These are phyloP conservation scores for Boletus patriciae DNA, from an alignment of 768 basidiomycete genomes.

Conservation along the genomic window DNA sequence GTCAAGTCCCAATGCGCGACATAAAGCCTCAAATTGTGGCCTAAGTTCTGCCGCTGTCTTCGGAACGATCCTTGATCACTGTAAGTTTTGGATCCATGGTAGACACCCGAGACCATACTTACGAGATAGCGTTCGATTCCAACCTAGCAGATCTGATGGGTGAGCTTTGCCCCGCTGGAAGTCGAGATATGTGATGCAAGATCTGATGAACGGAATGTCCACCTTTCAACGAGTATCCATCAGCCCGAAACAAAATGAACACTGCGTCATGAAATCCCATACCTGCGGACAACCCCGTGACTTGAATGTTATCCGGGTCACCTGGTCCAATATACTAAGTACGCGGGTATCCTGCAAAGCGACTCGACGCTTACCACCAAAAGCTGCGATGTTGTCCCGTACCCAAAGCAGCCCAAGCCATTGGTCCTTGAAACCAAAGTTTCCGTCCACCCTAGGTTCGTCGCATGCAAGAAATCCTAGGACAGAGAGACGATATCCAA, in stretches of 20 bases:
- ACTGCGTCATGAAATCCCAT: not conserved
- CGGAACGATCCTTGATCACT: slow-evolving; percentile 44
- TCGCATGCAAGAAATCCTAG: slow-evolving; percentile 74
- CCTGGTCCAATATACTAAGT: slow-evolving; percentile 38
- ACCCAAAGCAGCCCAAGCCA: slow-evolving; percentile 76
- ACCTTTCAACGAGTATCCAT: slow-evolving; percentile 36
- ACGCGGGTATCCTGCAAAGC: not conserved
- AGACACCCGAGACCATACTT: slow-evolving; percentile 19
- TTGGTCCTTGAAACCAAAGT: slow-evolving; percentile 82
- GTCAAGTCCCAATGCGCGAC: slow-evolving; percentile 53
- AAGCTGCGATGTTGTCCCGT: slow-evolving; percentile 59
- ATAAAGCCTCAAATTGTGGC: slow-evolving; percentile 64
- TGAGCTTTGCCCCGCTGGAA: slow-evolving; percentile 52
- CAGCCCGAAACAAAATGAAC: not conserved
- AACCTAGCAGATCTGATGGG: slow-evolving; percentile 67
- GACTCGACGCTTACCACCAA: slow-evolving; percentile 52
- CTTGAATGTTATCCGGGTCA: slow-evolving; percentile 56
- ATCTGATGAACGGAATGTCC: slow-evolving; percentile 75
- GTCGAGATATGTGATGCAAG: slow-evolving; percentile 63
- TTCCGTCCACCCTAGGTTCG: slow-evolving; percentile 58
- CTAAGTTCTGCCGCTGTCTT: slow-evolving; percentile 58
- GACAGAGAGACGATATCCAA: slow-evolving; percentile 72
- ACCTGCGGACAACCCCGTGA: slow-evolving; percentile 71
- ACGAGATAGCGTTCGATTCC: slow-evolving; percentile 77
- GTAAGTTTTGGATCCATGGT: not conserved